phyloP scores from a whole-genome alignment of 2,329 filamentous ascomycete species.

The Ascochyta fabae region DNA sequence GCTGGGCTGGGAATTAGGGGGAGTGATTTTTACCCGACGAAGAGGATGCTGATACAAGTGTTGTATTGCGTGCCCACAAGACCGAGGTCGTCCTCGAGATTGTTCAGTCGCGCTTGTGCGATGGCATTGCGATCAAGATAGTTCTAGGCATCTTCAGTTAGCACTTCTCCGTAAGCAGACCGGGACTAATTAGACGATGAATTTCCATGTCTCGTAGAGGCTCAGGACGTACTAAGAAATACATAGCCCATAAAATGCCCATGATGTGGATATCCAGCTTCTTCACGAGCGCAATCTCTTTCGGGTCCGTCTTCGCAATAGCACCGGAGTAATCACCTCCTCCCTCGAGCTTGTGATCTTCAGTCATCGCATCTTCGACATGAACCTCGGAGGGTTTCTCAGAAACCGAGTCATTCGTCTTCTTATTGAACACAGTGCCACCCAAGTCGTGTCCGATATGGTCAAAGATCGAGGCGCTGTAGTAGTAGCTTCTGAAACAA shows the following conservation, averaged over 20 bases:
- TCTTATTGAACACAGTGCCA: not conserved
- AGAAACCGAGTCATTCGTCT: not conserved
- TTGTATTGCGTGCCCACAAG: slow-evolving; percentile 35
- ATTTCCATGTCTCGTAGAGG: too few relatives aligned
- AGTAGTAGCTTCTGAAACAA: not conserved
- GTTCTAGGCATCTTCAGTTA: slow-evolving; percentile 8
- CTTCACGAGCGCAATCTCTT: slow-evolving; percentile 34
- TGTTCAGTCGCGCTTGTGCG: slow-evolving; percentile 66
- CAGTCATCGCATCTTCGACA: not conserved
- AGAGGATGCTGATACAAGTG: slow-evolving; percentile 50
- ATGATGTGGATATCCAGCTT: slow-evolving; percentile 37
- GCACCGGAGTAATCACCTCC: slow-evolving; percentile 32
- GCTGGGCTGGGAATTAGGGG: not conserved
- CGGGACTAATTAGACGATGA: too few relatives aligned
- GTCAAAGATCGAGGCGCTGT: not conserved
- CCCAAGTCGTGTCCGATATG: not conserved
- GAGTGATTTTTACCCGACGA: slow-evolving; percentile 12
- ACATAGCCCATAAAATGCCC: slow-evolving; percentile 45
- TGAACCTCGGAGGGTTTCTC: slow-evolving; percentile 1
- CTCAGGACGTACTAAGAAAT: slow-evolving; percentile 40
- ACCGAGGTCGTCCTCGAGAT: slow-evolving; percentile 62
- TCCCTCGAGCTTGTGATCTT: slow-evolving; percentile 4
- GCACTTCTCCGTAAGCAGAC: not conserved
- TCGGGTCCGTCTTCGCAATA: slow-evolving; percentile 31
- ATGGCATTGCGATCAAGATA: slow-evolving; percentile 67